These are phyloP conservation scores for Russula griseocarnosa DNA, from an alignment of 768 basidiomycete species.

Conservation along the genomic window DNA sequence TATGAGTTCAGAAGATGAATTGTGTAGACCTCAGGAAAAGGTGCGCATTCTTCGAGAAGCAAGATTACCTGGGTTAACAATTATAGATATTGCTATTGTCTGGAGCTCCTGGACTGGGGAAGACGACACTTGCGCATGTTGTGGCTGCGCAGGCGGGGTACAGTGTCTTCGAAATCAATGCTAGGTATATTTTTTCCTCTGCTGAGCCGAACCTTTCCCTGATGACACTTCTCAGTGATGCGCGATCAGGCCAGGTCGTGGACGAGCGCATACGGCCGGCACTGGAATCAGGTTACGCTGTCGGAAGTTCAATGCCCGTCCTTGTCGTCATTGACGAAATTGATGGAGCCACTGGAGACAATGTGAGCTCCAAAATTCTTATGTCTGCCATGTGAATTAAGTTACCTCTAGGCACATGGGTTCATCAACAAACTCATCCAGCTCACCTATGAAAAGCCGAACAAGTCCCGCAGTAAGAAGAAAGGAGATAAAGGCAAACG, in stretches of 20 bases:
- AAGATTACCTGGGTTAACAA: not conserved
- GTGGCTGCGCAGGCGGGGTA: conserved; percentile 93
- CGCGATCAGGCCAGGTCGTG: conserved; percentile 80
- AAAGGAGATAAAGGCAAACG: conserved; percentile 45
- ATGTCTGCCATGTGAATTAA: conserved; percentile 16
- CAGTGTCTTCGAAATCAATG: conserved; percentile 91
- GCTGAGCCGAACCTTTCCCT: not conserved
- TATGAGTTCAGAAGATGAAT: conserved; percentile 48
- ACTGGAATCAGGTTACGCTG: conserved; percentile 74
- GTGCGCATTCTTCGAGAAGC: conserved; percentile 34
- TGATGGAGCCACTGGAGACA: conserved; percentile 91
- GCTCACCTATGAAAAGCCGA: conserved; percentile 59
- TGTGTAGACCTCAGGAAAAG: conserved; percentile 65
- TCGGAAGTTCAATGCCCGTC: conserved; percentile 80
- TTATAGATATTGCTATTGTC: conserved; percentile 84
- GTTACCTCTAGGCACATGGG: conserved; percentile 50
- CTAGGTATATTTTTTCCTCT: conserved; percentile 50
- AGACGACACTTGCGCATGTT: conserved; percentile 94
- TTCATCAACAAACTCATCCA: conserved; percentile 75
- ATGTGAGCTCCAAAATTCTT: conserved; percentile 61
- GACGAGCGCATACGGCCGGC: conserved; percentile 90
- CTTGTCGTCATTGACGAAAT: conserved; percentile 96
- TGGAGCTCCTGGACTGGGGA: conserved; percentile 96
- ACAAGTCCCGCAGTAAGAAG: conserved; percentile 41
- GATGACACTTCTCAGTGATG: conserved; percentile 57